These are phyloP conservation scores for Debaryomyces psychrophilus DNA, from an alignment of 1,139 yeast species.

Conservation along the genomic window DNA sequence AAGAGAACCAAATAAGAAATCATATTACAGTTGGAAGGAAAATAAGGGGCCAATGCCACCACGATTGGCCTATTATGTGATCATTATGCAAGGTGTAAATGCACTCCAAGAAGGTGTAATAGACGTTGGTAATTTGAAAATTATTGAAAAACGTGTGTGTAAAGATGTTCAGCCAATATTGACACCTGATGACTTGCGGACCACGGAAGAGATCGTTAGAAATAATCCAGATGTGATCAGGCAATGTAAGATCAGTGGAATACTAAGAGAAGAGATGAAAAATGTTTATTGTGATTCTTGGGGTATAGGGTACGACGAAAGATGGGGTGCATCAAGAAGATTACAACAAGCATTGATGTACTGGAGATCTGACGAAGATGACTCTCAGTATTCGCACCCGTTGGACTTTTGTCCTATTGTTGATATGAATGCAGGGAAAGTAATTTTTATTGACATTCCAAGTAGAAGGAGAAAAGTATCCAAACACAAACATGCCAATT, in stretches of 20 bases:
- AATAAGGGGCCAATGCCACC: slow-evolving; percentile 63
- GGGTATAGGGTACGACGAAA: slow-evolving; percentile 85
- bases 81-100: slow-evolving; percentile 58
- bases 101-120: slow-evolving; percentile 75
- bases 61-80: slow-evolving; percentile 67
- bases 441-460: slow-evolving; percentile 75
- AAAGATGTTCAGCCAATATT: slow-evolving; percentile 74
- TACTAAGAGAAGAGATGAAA: slow-evolving; percentile 67
- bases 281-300: slow-evolving; percentile 80
- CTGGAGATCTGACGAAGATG: slow-evolving; percentile 77
- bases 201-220: slow-evolving; percentile 67
- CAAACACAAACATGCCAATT: slow-evolving; percentile 66
- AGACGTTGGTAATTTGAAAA: slow-evolving; percentile 51
- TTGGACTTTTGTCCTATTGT: slow-evolving; percentile 82
- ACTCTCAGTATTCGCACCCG: slow-evolving; percentile 82
- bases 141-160: slow-evolving; percentile 51
- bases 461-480: slow-evolving; percentile 72
- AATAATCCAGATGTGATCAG: slow-evolving; percentile 68
- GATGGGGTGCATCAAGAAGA: slow-evolving; percentile 78
- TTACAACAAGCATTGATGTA: slow-evolving; percentile 82
- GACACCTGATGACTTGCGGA: slow-evolving; percentile 67
- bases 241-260: slow-evolving; percentile 71
- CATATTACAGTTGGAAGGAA: slow-evolving; percentile 68
- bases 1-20: slow-evolving; percentile 68
- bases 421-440: slow-evolving; percentile 70